Evolutionary conservation across 129 eudicot species (phyloP), one percentile per base, ranked within the genome.

Genomic region (Saussurea involucrata): DNA sequence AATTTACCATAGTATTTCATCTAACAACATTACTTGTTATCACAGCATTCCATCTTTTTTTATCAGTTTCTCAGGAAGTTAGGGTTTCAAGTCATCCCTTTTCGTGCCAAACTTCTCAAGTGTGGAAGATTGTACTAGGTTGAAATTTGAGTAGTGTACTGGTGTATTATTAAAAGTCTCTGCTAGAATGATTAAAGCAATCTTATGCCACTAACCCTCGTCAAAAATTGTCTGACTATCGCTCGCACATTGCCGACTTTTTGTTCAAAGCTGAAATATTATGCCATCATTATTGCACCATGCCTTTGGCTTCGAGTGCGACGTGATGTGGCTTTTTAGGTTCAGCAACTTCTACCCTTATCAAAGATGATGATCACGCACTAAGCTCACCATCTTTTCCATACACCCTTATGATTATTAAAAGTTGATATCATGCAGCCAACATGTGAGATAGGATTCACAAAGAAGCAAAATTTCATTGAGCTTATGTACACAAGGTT

Each of bases 211-310:
- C 29, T 7, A 29, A 71, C 17, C 31, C 57, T 11, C 42, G 65
- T 64, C 20, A 64, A 10, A 79, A 29, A 6, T 72, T 10, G 58
- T 21, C 34, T 31, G 66, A 71, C 20, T 63, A 25, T 77, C 66
- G 37, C 73, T 77, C 66, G 37, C 73, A 65, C 49, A 29, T 29
- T 66, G 73, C 57, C 73, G 69, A 34, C 73, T 31, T 76, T 29
- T 76, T 76, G 65, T 60, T 60, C 65, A 20, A 60, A 22, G 65
- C 13, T 21, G 65, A 58, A 58, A 20, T 58, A 60, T 9, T 60
- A 28, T 20, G 25, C 61, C 61, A 53, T 53, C 22, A 53, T 53
- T n/a, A 53, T 60, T 7, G 28, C 65, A 8, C 65, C 65, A 60
- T 60, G 27, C 65, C 65, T 60, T 60, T 60, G 65, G 65, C 28